Base-by-base conservation (phyloP, 1,284 basidiomycete genomes). In the Earliella scabrosa region DNA sequence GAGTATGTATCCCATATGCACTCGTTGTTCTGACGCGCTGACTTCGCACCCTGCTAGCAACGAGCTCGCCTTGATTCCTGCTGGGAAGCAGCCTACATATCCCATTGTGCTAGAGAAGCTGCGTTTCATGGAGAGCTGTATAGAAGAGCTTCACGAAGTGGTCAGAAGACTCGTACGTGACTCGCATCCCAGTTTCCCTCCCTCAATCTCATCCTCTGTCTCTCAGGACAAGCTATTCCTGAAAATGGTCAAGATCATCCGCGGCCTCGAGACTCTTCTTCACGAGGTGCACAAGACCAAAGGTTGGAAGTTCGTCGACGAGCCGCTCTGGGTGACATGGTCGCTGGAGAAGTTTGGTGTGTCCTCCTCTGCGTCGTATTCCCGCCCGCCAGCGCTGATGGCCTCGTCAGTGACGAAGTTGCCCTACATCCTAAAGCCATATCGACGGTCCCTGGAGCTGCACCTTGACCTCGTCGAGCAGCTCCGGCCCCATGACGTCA, bases 301-400 rank as follows among this genome's bases (percentile, higher is more conserved):
- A 67, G 90, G 90, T 0, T 84, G 81, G 75, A 73, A 75, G 59
- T 92, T 87, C 83, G 85, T 83, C 2, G 75, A 83, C 57, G 87
- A 91, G 56, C 83, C 87, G 0, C 73, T 93, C 40, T 92, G 90
- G 90, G 75, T 82, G 24, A 91, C 90, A 11, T 93, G 91, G 90
- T 77, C 90, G 1, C 70, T 93, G 24, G 86, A 89, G 63, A 86
- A 82, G 69, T 91, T 92, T 57, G 88, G 90, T 88, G 62, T 38
- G 81, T 64, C 23, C 2, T 18, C 14, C 5, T 40, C 27, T 14
- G 7, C 29, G 13, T 7, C 21, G 6, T 23, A 31, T 21, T 24
- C 13, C 27, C 13, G 23, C 4, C 13, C 18, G 44, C 13, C 27
- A 21, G 10, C 32, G 26, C 16, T 46, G 39, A 36, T 23, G 35